Conservation (phyloP, 2,329 filamentous ascomycete genomes). For the Biscogniauxia sp. region DNA sequence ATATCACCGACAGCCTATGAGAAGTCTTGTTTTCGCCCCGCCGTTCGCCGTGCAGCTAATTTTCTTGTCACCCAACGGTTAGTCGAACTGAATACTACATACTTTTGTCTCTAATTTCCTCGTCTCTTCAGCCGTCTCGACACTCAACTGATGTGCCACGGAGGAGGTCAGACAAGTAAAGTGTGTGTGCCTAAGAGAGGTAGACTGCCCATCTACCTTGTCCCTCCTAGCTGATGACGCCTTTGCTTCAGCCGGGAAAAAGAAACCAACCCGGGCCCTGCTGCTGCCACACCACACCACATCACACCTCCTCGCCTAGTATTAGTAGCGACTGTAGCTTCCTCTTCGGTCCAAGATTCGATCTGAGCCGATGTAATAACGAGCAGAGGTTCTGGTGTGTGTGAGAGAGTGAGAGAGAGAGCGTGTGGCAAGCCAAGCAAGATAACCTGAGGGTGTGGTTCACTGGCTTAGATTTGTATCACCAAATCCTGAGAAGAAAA, state of each 20-base stretch:
- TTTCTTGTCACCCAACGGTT: not conserved
- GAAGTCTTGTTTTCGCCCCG: slow-evolving; percentile 8
- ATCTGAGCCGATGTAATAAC: not conserved
- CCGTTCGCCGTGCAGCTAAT: slow-evolving; percentile 1
- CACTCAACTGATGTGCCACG: not conserved
- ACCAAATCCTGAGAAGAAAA: slow-evolving; percentile 20
- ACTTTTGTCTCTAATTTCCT: not conserved
- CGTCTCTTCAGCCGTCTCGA: not conserved
- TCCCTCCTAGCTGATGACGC: not conserved
- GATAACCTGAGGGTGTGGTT: slow-evolving; percentile 14
- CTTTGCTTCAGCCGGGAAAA: not conserved
- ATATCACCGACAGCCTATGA: slow-evolving; percentile 9
- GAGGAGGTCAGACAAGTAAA: slow-evolving; percentile 1
- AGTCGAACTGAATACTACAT: not conserved
- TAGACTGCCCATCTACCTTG: not conserved
- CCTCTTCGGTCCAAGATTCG: not conserved
- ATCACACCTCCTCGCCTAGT: not conserved
- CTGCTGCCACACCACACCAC: not conserved
- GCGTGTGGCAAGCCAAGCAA: not conserved
- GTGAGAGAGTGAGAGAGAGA: no score
- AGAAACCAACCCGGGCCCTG: not conserved
- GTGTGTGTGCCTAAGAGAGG: not conserved
- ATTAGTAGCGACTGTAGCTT: not conserved
- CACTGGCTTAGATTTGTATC: slow-evolving; percentile 20
- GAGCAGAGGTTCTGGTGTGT: not conserved